A percentile compares a stretch with the other conserved stretches of the same genome.
phyloP scores from a whole-genome alignment of 148 eudicot genomes.

The Polygonum aviculare region DNA sequence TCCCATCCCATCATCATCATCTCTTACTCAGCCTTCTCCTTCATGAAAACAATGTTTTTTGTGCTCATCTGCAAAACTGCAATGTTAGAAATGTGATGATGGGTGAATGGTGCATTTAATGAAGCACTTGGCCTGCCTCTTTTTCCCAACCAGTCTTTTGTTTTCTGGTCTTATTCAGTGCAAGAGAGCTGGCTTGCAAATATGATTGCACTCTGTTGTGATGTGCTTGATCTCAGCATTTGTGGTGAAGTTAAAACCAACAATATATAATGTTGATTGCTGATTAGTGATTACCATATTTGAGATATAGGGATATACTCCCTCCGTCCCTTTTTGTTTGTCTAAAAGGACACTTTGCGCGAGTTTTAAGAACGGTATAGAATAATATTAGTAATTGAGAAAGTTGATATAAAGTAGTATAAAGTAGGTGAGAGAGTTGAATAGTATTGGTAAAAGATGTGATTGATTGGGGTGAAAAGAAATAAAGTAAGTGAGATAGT shows the following conservation, averaged over 20 bases:
- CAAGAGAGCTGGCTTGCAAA: background rate
- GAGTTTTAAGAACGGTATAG: too few species aligned
- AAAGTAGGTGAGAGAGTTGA: too few species aligned
- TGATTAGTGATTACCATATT: background rate
- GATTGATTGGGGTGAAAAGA: too few species aligned
- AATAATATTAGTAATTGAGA: too few species aligned
- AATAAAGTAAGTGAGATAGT: too few species aligned
- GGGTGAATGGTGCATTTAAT: background rate
- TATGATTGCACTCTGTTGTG: background rate
- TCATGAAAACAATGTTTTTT: background rate
- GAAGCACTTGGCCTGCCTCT: background rate
- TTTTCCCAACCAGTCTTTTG: background rate
- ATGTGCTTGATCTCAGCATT: background rate
- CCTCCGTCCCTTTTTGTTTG: too few species aligned
- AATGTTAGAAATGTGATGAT: background rate
- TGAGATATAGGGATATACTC: background rate
- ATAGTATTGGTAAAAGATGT: too few species aligned
- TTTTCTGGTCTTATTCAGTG: background rate
- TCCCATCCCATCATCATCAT: constrained; percentile 11
- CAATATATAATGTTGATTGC: background rate
- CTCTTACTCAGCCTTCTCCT: background rate
- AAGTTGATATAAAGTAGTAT: too few species aligned
- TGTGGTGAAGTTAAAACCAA: background rate
- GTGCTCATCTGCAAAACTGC: background rate
- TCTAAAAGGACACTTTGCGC: too few species aligned